Conservation (phyloP, 163 green algal species). For the Scenedesmus sp. region DNA sequence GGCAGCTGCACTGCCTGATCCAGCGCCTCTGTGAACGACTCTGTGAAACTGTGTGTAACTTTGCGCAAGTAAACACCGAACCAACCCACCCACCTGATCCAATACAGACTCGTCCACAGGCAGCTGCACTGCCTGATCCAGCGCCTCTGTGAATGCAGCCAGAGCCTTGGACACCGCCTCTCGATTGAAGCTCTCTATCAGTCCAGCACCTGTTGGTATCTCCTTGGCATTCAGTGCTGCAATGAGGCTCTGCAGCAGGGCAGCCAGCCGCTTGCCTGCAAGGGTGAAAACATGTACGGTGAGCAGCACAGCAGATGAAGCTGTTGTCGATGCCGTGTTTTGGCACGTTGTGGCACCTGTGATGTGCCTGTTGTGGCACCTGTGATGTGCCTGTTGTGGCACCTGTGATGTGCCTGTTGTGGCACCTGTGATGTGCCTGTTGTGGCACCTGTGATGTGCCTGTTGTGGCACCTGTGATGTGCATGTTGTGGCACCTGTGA, state of each 20-base stretch:
- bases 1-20: slow-evolving; percentile 68
- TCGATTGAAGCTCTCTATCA: slow-evolving; percentile 93
- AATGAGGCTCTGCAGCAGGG: slow-evolving; percentile 82
- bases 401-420: no score
- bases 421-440: no score
- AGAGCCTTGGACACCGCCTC: slow-evolving; percentile 73
- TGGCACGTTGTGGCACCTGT: not conserved
- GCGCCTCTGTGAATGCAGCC: slow-evolving; percentile 5
- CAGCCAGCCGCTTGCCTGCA: slow-evolving; percentile 66
- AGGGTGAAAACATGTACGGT: not conserved
- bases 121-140: slow-evolving; percentile 62
- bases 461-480: no score
- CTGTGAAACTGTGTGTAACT: no score
- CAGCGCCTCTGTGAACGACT: no score
- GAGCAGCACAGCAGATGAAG: not conserved
- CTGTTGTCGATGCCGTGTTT: no score
- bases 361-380: no score
- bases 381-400: no score
- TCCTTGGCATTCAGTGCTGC: slow-evolving; percentile 89
- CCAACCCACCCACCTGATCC: slow-evolving; percentile 14
- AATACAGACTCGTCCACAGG: slow-evolving; percentile 67
- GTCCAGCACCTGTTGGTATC: slow-evolving; percentile 86
- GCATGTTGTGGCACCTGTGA: no score
- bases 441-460: no score
- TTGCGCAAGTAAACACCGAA: not conserved